Base-by-base conservation (phyloP, 2,329 filamentous ascomycete genomes). In the Aspergillus ochraceoroseus region DNA sequence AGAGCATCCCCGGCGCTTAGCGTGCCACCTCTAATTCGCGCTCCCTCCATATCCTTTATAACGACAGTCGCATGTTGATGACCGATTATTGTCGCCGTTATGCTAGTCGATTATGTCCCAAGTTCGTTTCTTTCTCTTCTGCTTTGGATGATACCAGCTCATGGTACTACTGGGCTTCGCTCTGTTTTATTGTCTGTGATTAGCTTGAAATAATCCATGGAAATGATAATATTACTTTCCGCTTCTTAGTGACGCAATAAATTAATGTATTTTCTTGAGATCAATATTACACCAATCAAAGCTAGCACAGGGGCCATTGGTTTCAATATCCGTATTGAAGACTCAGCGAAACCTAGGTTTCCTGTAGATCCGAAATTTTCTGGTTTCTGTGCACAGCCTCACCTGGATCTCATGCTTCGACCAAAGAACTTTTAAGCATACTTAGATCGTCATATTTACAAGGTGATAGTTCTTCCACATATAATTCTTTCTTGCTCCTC, bases 141-240 rank as follows among this genome's bases (percentile, higher is more conserved):
- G 47, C 39, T 49, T 55, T 54, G 50, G 53, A 60, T 63, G 62
- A 65, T 65, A 65, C 62, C 62, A 63, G 55, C 58, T 62, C 56
- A 58, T 56, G 55, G 48, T 54, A 51, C 52, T 53, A 47, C 47
- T 54, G 51, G 54, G 58, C 56, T 55, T 55, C 48, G 46, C 33
- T 50, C 29, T 52, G 36, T 49, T 43, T 43, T 46, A 38, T 53
- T 49, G 43, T 46, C 46, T 47, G 43, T 56, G 48, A 48, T 54
- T 58, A 52, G 45, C 28, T 46, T 54, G 51, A 56, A 53, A 57
- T 55, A 48, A 56, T 55, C 51, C 46, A 59, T 51, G 55, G 52
- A 42, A 55, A 61, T 57, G 50, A 48, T 44, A 55, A 17, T 18
- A 25, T 36, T 5, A 5, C 20, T 22, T n/a, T n/a, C n/a, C n/a